Conservation (phyloP, 805 yeast species). For the Ogataea polymorpha region DNA sequence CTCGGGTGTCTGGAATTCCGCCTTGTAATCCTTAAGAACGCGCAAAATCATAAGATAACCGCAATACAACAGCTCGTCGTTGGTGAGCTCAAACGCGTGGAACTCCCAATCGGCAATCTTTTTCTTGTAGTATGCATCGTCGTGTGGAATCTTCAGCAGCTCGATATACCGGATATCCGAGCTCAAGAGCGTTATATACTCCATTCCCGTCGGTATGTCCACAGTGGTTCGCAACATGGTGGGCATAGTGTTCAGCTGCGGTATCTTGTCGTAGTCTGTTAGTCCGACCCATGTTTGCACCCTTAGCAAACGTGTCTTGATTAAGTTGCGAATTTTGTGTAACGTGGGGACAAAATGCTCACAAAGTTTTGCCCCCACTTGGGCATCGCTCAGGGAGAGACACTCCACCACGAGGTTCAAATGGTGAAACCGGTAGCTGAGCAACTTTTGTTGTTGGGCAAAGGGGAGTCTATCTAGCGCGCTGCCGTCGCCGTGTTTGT, state of each 20-base stretch:
- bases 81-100: slow-evolving; percentile 60
- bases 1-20: neutral
- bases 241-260: slow-evolving; percentile 36
- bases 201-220: neutral
- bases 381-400: slow-evolving; percentile 8
- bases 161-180: slow-evolving; percentile 29
- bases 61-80: slow-evolving; percentile 64
- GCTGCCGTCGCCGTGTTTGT: neutral
- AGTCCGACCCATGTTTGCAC: slow-evolving; percentile 43
- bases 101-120: slow-evolving; percentile 62
- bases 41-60: slow-evolving; percentile 50
- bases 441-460: slow-evolving; percentile 9
- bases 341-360: slow-evolving; percentile 11
- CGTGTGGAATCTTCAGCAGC: slow-evolving; percentile 24
- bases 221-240: slow-evolving; percentile 20
- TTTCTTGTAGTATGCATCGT: slow-evolving; percentile 24
- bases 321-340: slow-evolving; percentile 3
- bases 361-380: neutral
- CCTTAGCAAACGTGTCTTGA: slow-evolving; percentile 32
- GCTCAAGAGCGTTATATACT: slow-evolving; percentile 15
- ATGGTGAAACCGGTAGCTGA: slow-evolving; percentile 29
- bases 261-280: slow-evolving; percentile 18
- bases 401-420: slow-evolving; percentile 23
- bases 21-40: neutral
- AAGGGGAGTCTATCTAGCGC: slow-evolving; percentile 8